phyloP scores from a whole-genome alignment of 495 filamentous ascomycete species.

The Neurospora cerealis region DNA sequence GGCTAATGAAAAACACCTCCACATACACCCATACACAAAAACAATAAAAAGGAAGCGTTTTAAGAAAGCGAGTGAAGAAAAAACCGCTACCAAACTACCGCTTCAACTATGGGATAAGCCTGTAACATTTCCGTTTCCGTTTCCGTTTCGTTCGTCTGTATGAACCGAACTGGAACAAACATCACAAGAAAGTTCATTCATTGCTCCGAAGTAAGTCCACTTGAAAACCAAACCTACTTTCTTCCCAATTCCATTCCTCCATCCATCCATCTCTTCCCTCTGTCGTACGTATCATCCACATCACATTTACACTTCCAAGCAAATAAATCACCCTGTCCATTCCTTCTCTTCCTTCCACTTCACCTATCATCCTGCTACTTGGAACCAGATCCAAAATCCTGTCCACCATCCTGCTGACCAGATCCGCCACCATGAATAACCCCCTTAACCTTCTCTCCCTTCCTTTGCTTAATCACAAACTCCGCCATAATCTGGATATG shows the following conservation, averaged over 20 bases:
- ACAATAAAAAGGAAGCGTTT: too few species aligned
- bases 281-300: background rate
- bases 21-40: too few species aligned
- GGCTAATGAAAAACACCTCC: too few species aligned
- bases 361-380: background rate
- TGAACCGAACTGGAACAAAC: background rate
- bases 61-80: background rate
- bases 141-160: background rate
- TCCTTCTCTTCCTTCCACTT: background rate
- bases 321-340: background rate
- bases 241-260: background rate
- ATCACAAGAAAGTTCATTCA: background rate
- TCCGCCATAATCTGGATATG: constrained; percentile 89
- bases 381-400: background rate
- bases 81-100: background rate
- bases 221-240: background rate
- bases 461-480: constrained; percentile 78
- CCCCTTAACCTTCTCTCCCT: constrained; percentile 55
- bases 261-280: background rate
- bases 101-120: background rate
- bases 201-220: background rate
- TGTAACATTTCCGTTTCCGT: background rate
- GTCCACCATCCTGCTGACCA: background rate
- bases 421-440: background rate
- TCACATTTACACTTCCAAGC: background rate